Evolutionary conservation across 2,329 filamentous ascomycete species (phyloP), one percentile per base, ranked within the genome.

Genomic region (Aspergillus puulaauensis): DNA sequence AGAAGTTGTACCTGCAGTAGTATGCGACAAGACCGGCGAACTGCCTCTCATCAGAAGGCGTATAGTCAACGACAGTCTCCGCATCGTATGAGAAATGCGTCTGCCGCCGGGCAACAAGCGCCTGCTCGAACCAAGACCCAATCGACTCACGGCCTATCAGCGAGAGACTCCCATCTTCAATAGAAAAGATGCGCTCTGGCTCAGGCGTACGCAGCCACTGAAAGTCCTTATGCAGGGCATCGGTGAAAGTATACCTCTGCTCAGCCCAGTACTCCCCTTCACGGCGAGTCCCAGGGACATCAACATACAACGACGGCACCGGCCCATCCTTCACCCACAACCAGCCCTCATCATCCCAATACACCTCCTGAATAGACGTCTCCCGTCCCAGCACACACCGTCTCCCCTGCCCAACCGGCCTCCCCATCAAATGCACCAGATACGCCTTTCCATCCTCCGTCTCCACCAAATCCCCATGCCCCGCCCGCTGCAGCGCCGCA

Each of bases 71-170:
- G 6, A 51, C 46, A 6, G 56, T 58, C 23, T 54, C 51, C 3
- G 56, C 56, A 23, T 58, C 56, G 46, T 45, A 58, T 3, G 56
- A 58, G 41, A 58, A 58, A 35, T 58, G 56, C 6, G 56, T 58
- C 51, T 58, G 56, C 2, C 56, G 56, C 17, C 56, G 45, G 2
- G 56, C 56, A 17, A 58, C 51, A 11, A 58, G 44, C 11, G 56
- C 56, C 40, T 58, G 56, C 46, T 58, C 56, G 40, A 58, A 58
- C 56, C 56, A 58, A 2, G 56, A 58, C 19, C 56, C 56, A 19
- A 58, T 54, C n/a, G 56, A 58, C 35, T 58, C 56, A 7, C 56
- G 56, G 19, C 56, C 56, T 12, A 54, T 40, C 6, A 58, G 45
- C 1, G 31, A 40, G 24, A 58, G 51, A n/a, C 15, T 41, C 5